A percentile compares a stretch with the other conserved stretches of the same genome.
These are phyloP conservation scores for Candida sp. DNA, from an alignment of 1,139 yeast species.

Conservation along the genomic window DNA sequence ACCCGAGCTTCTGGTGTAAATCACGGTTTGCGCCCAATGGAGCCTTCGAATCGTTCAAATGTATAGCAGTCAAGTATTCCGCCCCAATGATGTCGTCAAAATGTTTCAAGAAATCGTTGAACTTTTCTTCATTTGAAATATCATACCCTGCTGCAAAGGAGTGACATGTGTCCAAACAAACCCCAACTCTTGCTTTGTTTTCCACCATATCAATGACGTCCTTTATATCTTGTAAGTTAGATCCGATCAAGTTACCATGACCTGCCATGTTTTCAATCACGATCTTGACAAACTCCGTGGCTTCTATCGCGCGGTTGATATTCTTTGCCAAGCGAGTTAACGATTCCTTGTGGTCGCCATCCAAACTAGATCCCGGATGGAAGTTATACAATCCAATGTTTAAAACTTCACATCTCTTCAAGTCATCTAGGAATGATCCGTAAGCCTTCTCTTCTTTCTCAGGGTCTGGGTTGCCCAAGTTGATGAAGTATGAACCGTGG, in stretches of 20 bases:
- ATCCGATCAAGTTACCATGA: constrained; percentile 90
- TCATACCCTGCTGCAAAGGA: constrained; percentile 98
- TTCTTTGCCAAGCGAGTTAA: constrained; percentile 72
- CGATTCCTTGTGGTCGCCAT: constrained; percentile 69
- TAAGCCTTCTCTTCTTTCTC: constrained; percentile 80
- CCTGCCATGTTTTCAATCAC: constrained; percentile 99
- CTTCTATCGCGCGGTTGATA: constrained; percentile 75
- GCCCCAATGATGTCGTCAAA: constrained; percentile 79
- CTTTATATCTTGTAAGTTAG: constrained; percentile 73
- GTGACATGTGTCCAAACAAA: constrained; percentile 95
- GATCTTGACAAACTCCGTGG: constrained; percentile 79
- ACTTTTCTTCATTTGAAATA: constrained; percentile 57
- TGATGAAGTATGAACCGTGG: constrained; percentile 94
- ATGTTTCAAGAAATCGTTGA: constrained; percentile 69
- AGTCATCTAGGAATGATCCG: constrained; percentile 84
- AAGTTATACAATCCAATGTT: constrained; percentile 88
- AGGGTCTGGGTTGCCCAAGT: constrained; percentile 87
- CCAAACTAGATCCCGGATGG: constrained; percentile 94
- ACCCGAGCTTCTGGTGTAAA: constrained; percentile 87
- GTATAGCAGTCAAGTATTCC: constrained; percentile 79
- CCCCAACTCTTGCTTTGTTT: constrained; percentile 84
- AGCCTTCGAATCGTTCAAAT: constrained; percentile 93
- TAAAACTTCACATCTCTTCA: constrained; percentile 82
- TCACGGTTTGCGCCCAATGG: constrained; percentile 92
- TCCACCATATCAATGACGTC: constrained; percentile 78